A percentile compares a stretch with the other conserved stretches of the same genome.
Evolutionary conservation across 345 rosid species (phyloP).

Genomic region (Lepidium aucheri): DNA sequence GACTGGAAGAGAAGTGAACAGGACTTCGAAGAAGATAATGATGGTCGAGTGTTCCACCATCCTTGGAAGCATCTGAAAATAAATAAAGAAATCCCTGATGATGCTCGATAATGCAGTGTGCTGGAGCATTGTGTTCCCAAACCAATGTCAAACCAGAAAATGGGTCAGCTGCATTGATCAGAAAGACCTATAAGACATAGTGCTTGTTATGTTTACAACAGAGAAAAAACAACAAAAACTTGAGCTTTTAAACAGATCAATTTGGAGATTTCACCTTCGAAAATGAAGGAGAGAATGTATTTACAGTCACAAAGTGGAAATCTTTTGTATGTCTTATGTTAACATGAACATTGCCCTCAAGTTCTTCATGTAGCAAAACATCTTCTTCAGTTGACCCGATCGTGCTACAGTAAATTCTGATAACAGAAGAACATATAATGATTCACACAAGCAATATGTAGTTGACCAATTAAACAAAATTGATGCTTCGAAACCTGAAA

Average conservation of each 20-base stretch:
- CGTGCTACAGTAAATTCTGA: conserved; percentile 70
- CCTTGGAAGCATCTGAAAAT: conserved; percentile 73
- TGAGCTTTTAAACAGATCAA: neutral
- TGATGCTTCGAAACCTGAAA: conserved; percentile 35
- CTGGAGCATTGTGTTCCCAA: conserved; percentile 82
- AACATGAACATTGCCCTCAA: conserved; percentile 54
- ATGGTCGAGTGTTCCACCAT: conserved; percentile 48
- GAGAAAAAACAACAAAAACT: neutral
- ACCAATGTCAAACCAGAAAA: conserved; percentile 61
- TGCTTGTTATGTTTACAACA: conserved; percentile 19
- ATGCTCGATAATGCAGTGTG: conserved; percentile 88
- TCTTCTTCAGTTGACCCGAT: conserved; percentile 93
- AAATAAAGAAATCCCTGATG: conserved; percentile 76
- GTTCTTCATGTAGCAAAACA: conserved; percentile 71
- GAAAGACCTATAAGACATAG: conserved; percentile 72
- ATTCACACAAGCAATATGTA: conserved; percentile 1
- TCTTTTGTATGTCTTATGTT: conserved; percentile 79
- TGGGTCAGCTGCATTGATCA: conserved; percentile 90
- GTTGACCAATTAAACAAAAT: neutral
- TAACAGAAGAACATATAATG: neutral
- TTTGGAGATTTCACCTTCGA: conserved; percentile 56
- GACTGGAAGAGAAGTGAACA: conserved; percentile 37
- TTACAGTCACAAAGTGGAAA: conserved; percentile 60
- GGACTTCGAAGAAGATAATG: conserved; percentile 76
- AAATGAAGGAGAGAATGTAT: conserved; percentile 57